Evolutionary conservation across 495 filamentous ascomycete genomes (phyloP).

Genomic region (Penicillium turbatum): DNA sequence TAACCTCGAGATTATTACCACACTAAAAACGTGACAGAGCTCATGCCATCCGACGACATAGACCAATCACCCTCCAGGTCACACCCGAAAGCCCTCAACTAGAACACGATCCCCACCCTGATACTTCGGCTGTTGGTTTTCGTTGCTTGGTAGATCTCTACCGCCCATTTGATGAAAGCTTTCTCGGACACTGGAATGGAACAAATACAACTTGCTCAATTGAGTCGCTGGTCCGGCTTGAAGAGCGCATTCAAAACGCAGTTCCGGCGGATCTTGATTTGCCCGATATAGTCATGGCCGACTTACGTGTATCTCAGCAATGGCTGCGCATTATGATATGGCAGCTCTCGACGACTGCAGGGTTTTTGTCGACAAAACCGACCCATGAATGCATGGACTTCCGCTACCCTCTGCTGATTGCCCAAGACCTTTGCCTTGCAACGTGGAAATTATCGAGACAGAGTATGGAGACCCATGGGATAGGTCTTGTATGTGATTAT

Average conservation of each 20-base stretch:
- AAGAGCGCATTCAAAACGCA: slow-evolving; percentile 62
- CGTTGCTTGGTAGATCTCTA: slow-evolving; percentile 62
- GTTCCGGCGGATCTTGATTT: slow-evolving; percentile 58
- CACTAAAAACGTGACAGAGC: slow-evolving; percentile 35
- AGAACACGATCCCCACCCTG: slow-evolving; percentile 35
- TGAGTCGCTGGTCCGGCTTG: slow-evolving; percentile 54
- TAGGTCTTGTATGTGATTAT: slow-evolving; percentile 54
- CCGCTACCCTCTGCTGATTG: slow-evolving; percentile 64
- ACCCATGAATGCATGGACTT: slow-evolving; percentile 61
- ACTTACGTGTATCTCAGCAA: slow-evolving; percentile 65
- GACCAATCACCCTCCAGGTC: slow-evolving; percentile 65
- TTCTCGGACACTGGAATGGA: slow-evolving; percentile 72
- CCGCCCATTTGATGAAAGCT: slow-evolving; percentile 66
- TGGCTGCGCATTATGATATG: slow-evolving; percentile 75
- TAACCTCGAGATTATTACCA: too few relatives aligned
- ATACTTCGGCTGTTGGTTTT: slow-evolving; percentile 47
- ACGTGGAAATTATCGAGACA: slow-evolving; percentile 60
- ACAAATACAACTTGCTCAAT: slow-evolving; percentile 53
- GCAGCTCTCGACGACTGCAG: slow-evolving; percentile 56
- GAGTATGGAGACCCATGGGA: slow-evolving; percentile 63
- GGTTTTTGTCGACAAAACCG: slow-evolving; percentile 49
- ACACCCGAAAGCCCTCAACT: slow-evolving; percentile 60
- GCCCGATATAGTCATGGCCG: slow-evolving; percentile 58
- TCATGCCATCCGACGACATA: slow-evolving; percentile 70
- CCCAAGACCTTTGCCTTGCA: slow-evolving; percentile 64